Evolutionary conservation across 2,329 filamentous ascomycete genomes (phyloP).

Genomic region (Didymella exigua): DNA sequence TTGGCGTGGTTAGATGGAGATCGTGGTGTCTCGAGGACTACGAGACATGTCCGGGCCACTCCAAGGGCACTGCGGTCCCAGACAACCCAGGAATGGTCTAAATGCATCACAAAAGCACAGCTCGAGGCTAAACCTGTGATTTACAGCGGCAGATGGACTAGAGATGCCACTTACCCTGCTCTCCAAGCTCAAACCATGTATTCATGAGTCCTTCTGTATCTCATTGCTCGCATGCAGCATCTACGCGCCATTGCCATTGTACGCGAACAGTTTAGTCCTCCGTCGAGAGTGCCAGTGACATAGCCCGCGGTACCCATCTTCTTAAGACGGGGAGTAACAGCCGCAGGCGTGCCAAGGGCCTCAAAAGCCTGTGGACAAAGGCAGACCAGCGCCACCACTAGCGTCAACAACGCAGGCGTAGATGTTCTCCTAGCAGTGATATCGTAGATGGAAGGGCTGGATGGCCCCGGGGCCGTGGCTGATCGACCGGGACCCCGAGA

Average conservation of each 20-base stretch:
- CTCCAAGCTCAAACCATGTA: too few species aligned
- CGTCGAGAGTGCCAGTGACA: constrained; percentile 16
- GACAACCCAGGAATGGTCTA: too few species aligned
- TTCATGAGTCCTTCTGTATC: too few species aligned
- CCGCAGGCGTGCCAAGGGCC: constrained; percentile 22
- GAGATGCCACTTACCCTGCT: too few species aligned
- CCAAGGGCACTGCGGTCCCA: too few species aligned
- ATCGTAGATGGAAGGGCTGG: constrained; percentile 28
- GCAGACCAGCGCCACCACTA: constrained; percentile 63
- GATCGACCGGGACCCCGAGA: constrained; percentile 33
- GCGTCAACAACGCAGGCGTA: constrained; percentile 69
- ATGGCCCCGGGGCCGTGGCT: constrained; percentile 18
- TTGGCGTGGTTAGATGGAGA: too few species aligned
- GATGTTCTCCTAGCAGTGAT: constrained; percentile 24
- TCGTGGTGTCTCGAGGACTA: too few species aligned
- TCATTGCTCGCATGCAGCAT: background rate
- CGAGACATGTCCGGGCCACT: too few species aligned
- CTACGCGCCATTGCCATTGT: constrained; percentile 31
- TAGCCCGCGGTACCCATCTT: constrained; percentile 13
- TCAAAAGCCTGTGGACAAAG: constrained; percentile 65
- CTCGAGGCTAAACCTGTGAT: too few species aligned
- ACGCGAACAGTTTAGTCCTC: constrained; percentile 26
- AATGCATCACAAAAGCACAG: too few species aligned
- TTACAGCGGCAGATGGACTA: too few species aligned
- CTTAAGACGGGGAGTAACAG: constrained; percentile 23